These are phyloP conservation scores for Ophiocordyceps polyrhachis-furcata DNA, from an alignment of 2,329 filamentous ascomycete species.

Conservation along the genomic window DNA sequence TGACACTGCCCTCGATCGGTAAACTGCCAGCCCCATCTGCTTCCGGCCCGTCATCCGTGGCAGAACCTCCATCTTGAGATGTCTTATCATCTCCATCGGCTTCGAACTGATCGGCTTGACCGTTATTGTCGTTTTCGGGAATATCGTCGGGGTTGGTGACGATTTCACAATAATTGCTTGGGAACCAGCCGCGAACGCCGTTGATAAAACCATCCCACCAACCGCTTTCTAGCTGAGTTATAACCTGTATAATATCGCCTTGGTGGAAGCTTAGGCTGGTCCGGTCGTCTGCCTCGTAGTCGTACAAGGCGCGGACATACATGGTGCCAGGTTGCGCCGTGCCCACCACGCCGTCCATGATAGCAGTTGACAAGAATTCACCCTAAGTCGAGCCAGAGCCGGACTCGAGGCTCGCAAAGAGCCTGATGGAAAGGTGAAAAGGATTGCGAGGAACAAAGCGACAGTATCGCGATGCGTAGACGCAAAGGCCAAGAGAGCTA, in stretches of 20 bases:
- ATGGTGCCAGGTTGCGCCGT: conserved; percentile 48
- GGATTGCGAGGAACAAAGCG: not conserved
- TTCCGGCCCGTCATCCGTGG: conserved; percentile 48
- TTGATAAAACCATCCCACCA: conserved; percentile 99
- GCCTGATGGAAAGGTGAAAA: not conserved
- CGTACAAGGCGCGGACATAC: conserved; percentile 90
- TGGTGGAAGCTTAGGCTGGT: conserved; percentile 94
- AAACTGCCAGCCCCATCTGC: conserved; percentile 39
- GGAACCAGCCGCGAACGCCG: conserved; percentile 93
- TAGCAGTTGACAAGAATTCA: not conserved
- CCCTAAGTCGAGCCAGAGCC: not conserved
- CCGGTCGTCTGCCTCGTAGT: conserved; percentile 93
- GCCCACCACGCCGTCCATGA: conserved; percentile 43
- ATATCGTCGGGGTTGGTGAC: conserved; percentile 61
- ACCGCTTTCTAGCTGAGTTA: conserved; percentile 92
- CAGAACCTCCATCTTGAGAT: conserved; percentile 47
- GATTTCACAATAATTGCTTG: conserved; percentile 93
- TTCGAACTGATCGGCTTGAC: conserved; percentile 32
- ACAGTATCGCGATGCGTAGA: not conserved
- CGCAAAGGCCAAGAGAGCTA: not conserved
- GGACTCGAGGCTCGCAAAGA: not conserved
- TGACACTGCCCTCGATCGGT: conserved; percentile 48
- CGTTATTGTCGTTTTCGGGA: conserved; percentile 35
- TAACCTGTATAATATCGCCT: conserved; percentile 94
- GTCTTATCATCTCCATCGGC: conserved; percentile 47